Evolutionary conservation across 805 yeast genomes (phyloP), one percentile per base, ranked within the genome.

Genomic region (Metschnikowia aberdeeniae): DNA sequence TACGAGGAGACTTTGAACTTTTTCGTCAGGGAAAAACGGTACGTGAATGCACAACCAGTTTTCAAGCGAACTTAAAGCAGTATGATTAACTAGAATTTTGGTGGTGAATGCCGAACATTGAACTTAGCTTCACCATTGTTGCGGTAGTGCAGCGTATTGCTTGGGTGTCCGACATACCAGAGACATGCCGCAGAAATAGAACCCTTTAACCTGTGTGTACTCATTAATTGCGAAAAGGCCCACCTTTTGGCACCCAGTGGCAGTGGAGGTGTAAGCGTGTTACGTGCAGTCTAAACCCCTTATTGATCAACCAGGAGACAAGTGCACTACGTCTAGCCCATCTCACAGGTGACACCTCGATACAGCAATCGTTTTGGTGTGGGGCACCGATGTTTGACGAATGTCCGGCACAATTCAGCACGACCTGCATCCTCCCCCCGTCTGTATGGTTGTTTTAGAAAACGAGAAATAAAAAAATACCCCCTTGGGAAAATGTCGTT

Each of bases 1-100:
- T 55, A 52, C 29, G 57, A 57, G 40, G 64, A 60, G 36, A 59
- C 67, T 13, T 44, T 68, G 8, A 68, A 68, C 47, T 40, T 57
- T 31, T 66, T 56, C 49, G 68, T 65, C 7, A 40, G 27, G 36
- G 45, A 42, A 1, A 43, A 36, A 10, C 44, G 33, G n/a, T 48
- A 27, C 12, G 48, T 36, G 6, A 45, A 40, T 29, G 49, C 34
- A 20, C 34, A 28, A 5, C 40, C 40, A 14, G 40, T 14, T 32
- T 37, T 37, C 27, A 37, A 22, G 19, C 19, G 30, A 37, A 30
- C n/a, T 19, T 14, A 12, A 29, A 20, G 17, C 12, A 27, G 17
- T 2, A 14, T 13, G 6, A 17, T 4, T 9, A 4, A 30, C 27
- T 20, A 10, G 17, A n/a, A 36, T 7, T 19, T 17, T n/a, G 12